Evolutionary conservation across 2,329 filamentous ascomycete species (phyloP), one percentile per base, ranked within the genome.

Genomic region (Curvularia spicifera): DNA sequence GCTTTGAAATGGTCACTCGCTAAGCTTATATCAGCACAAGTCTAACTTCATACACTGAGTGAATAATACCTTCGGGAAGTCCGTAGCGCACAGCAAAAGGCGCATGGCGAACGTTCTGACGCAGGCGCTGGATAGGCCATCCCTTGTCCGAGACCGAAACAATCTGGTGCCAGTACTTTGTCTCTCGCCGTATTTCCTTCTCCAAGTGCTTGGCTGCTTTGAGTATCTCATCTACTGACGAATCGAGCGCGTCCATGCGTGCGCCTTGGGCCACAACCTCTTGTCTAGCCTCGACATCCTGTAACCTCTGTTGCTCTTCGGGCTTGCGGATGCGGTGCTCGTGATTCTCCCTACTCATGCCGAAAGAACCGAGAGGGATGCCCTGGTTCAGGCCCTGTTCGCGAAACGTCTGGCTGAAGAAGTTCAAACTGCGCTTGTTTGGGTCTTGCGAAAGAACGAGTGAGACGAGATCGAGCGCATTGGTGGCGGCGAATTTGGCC

Each of bases 81-180:
- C 94, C 95, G 77, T 94, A 97, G 63, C 91, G 88, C 35, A 98
- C 94, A 20, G 90, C 93, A 49, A 98, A 82, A 0, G 92, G 91
- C 40, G 95, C 80, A 48, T 90, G 85, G 66, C 89, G 94, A 22
- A 57, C 64, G 33, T 72, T 70, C 39, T 63, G 68, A 22, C 71
- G 61, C n/a, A 70, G 61, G 20, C 71, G 70, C 39, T 75, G 73
- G 18, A 98, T 81, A 20, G 90, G 89, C 94, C 95, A 99, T 4
- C 93, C 93, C 53, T 88, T 89, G 65, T 92, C 86, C 64, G 89
- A 92, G 44, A 98, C 87, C 9, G 87, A 86, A 46, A 96, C 80
- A 2, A 98, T 85, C 68, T 96, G 89, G 54, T 90, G 85, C 95
- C 95, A 99, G 76, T 96, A 99, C 67, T 85, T 89, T 1, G 88